Evolutionary conservation across 331 rosid genomes (phyloP).

Genomic region (Acacia concinna): DNA sequence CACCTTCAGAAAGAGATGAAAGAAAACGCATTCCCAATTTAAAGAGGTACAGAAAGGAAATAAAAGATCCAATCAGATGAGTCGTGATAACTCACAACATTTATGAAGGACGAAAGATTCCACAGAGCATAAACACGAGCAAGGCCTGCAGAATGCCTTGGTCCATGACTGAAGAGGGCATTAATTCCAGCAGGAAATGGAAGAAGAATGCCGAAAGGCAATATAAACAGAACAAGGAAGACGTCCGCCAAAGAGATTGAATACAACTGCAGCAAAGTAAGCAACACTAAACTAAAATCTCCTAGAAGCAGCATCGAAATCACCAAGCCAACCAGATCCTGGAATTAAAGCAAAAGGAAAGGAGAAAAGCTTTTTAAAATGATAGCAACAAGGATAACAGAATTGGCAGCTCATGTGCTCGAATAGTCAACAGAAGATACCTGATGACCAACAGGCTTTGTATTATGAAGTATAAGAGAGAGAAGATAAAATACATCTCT

Average conservation of each 20-base stretch:
- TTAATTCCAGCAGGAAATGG: slow-evolving; percentile 98
- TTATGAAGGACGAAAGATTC: slow-evolving; percentile 84
- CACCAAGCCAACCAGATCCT: slow-evolving; percentile 98
- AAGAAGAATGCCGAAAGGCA: slow-evolving; percentile 89
- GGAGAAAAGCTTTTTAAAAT: slow-evolving; percentile 20
- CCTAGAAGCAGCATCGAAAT: slow-evolving; percentile 87
- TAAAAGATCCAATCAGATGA: slow-evolving; percentile 25
- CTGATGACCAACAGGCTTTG: slow-evolving; percentile 99
- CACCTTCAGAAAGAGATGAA: slow-evolving; percentile 49
- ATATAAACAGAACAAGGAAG: slow-evolving; percentile 81
- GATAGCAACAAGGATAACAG: slow-evolving; percentile 19
- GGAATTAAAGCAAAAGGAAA: slow-evolving; percentile 37
- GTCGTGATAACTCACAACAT: slow-evolving; percentile 69
- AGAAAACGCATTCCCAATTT: slow-evolving; percentile 1
- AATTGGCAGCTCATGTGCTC: slow-evolving; percentile 1
- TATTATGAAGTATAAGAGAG: slow-evolving; percentile 81
- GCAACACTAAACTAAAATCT: slow-evolving; percentile 89
- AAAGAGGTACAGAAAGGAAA: background rate
- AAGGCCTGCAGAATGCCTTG: slow-evolving; percentile 96
- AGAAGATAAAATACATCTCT: slow-evolving; percentile 83
- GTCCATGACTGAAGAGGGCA: slow-evolving; percentile 99
- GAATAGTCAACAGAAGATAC: slow-evolving; percentile 49
- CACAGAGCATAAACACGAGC: slow-evolving; percentile 93
- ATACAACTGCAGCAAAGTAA: slow-evolving; percentile 88
- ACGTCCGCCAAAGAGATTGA: slow-evolving; percentile 84